These are phyloP conservation scores for Tetrastigma voinierianum DNA, from an alignment of 164 flowering plant genomes.

Conservation along the genomic window DNA sequence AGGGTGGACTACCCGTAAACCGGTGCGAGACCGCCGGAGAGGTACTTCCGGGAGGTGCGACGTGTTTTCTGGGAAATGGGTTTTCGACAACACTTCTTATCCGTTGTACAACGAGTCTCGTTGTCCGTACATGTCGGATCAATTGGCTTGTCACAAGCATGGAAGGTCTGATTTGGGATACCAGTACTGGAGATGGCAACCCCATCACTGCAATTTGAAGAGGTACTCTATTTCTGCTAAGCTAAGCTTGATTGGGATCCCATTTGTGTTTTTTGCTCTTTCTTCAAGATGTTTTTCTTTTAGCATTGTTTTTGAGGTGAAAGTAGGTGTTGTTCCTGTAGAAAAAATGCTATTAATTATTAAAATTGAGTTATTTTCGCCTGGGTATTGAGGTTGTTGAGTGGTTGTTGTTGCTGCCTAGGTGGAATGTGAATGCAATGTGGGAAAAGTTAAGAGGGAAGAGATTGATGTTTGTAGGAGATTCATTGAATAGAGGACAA, in stretches of 20 bases:
- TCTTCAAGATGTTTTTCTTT: not conserved
- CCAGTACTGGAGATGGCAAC: constrained; percentile 98
- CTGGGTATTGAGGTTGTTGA: not conserved
- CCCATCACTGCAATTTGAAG: constrained; percentile 74
- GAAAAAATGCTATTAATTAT: too few relatives aligned
- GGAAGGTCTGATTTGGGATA: constrained; percentile 79
- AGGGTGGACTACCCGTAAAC: constrained; percentile 15
- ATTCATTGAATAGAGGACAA: constrained; percentile 92
- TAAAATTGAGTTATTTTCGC: not conserved
- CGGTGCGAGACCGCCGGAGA: constrained; percentile 16
- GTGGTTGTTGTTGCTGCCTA: constrained; percentile 14
- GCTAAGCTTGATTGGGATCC: not conserved
- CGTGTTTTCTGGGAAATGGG: constrained; percentile 84
- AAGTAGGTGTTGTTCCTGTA: too few relatives aligned
- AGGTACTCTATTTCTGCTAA: constrained; percentile 36
- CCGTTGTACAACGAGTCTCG: constrained; percentile 75
- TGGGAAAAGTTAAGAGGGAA: constrained; percentile 96
- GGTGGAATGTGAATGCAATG: constrained; percentile 81
- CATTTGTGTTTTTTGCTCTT: not conserved
- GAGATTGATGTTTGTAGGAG: constrained; percentile 96
- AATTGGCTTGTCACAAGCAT: constrained; percentile 85
- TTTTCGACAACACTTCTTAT: constrained; percentile 64
- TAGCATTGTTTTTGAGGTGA: not conserved
- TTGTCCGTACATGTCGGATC: constrained; percentile 97
- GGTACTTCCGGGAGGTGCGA: constrained; percentile 49